Evolutionary conservation across 2,329 filamentous ascomycete genomes (phyloP).

Genomic region (Rutstroemia sp.): DNA sequence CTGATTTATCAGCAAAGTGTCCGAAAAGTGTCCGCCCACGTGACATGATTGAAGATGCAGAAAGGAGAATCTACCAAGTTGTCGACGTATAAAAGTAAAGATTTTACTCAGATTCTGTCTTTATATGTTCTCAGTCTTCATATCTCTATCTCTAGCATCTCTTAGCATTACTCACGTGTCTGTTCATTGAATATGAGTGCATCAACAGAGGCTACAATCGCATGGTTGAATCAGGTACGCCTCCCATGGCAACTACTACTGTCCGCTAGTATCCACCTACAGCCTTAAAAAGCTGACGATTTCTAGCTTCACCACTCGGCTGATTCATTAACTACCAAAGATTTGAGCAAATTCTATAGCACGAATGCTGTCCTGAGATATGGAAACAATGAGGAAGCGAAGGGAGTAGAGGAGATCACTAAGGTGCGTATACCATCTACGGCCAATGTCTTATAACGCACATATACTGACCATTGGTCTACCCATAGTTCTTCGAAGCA

Average conservation of each 20-base stretch:
- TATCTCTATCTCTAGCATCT: no score
- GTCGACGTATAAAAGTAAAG: no score
- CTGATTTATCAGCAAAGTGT: no score
- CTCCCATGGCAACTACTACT: not conserved
- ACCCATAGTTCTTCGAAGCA: not conserved
- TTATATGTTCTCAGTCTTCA: no score
- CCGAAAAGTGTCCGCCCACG: no score
- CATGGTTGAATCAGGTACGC: not conserved
- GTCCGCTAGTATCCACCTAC: no score
- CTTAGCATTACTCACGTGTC: not conserved
- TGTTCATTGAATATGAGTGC: not conserved
- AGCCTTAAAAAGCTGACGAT: not conserved
- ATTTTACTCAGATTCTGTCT: no score
- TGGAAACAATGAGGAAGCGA: not conserved
- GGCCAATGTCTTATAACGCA: not conserved
- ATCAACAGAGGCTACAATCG: not conserved
- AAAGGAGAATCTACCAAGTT: no score
- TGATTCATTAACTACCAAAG: slow-evolving; percentile 7
- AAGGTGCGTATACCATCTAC: not conserved
- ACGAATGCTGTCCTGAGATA: slow-evolving; percentile 6
- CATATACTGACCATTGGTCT: not conserved
- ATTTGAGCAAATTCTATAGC: slow-evolving; percentile 11
- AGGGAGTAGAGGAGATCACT: not conserved
- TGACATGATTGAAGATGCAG: no score
- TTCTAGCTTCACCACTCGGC: not conserved